These are phyloP conservation scores for Fragilaria crotonensis DNA, from an alignment of 108 stramenopile species.

Conservation along the genomic window DNA sequence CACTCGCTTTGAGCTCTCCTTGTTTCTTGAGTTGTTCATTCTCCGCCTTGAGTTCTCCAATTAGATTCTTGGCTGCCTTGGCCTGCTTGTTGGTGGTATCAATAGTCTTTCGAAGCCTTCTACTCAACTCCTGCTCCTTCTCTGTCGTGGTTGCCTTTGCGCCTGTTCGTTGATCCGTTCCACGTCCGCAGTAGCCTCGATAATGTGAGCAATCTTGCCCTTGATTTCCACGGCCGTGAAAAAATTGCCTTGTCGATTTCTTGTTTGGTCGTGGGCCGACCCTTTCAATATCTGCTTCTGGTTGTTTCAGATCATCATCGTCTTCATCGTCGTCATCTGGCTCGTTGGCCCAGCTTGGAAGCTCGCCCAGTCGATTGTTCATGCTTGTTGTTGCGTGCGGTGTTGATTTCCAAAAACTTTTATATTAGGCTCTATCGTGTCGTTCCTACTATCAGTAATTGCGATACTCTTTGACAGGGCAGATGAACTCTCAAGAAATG, in stretches of 20 bases:
- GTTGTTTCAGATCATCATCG: not conserved
- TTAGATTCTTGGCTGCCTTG: slow-evolving; percentile 69
- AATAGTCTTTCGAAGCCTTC: slow-evolving; percentile 57
- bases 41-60: slow-evolving; percentile 78
- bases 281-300: slow-evolving; percentile 55
- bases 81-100: slow-evolving; percentile 72
- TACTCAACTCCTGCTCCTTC: slow-evolving; percentile 63
- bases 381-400: too few relatives aligned
- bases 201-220: slow-evolving; percentile 59
- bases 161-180: slow-evolving; percentile 57
- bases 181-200: slow-evolving; percentile 58
- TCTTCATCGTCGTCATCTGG: slow-evolving; percentile 22
- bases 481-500: too few relatives aligned
- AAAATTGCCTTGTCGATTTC: slow-evolving; percentile 25
- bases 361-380: slow-evolving; percentile 81
- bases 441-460: too few relatives aligned
- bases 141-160: slow-evolving; percentile 69
- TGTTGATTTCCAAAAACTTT: too few relatives aligned
- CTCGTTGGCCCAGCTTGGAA: slow-evolving; percentile 69
- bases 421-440: too few relatives aligned
- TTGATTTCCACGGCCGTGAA: slow-evolving; percentile 74
- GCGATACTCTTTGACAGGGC: too few relatives aligned
- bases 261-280: slow-evolving; percentile 15
- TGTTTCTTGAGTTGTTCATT: slow-evolving; percentile 61
- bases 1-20: slow-evolving; percentile 40